Percentiles rank a stretch among this genome's conserved stretches.
phyloP scores from a whole-genome alignment of 805 yeast species.

The Cyberlindnera veronae region DNA sequence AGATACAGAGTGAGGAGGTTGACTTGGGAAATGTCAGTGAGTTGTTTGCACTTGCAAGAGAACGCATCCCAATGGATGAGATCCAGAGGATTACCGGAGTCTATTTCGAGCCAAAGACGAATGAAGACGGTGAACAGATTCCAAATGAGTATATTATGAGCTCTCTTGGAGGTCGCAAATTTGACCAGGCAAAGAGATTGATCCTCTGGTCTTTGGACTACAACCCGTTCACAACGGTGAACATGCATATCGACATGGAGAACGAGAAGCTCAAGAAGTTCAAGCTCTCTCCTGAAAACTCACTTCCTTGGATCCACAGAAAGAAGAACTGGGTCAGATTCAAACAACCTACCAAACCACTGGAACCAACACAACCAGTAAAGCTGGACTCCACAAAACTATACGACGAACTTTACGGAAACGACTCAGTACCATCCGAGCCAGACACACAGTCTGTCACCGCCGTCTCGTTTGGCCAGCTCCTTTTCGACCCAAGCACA shows the following conservation, averaged over 20 bases:
- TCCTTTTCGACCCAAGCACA: conserved; percentile 15
- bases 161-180: conserved; percentile 19
- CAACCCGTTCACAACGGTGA: conserved; percentile 20
- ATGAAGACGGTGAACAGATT: conserved; percentile 3
- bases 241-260: conserved; percentile 11
- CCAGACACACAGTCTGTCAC: conserved; percentile 14
- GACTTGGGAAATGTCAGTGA: conserved; percentile 14
- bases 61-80: conserved; percentile 20
- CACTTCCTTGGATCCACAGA: conserved; percentile 28
- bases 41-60: conserved; percentile 8
- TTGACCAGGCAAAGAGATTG: conserved; percentile 23
- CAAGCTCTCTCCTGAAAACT: conserved; percentile 12
- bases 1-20: conserved; percentile 14
- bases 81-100: conserved; percentile 25
- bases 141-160: conserved; percentile 16
- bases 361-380: conserved; percentile 2
- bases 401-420: conserved; percentile 11
- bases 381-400: conserved; percentile 11
- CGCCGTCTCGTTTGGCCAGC: conserved; percentile 25
- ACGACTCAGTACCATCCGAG: background rate
- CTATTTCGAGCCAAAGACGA: conserved; percentile 16
- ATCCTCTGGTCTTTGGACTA: conserved; percentile 26
- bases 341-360: conserved; percentile 16
- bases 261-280: conserved; percentile 8
- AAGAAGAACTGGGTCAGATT: conserved; percentile 21